Evolutionary conservation across 2,329 filamentous ascomycete genomes (phyloP).

Genomic region (Trichoderma oligosporum): DNA sequence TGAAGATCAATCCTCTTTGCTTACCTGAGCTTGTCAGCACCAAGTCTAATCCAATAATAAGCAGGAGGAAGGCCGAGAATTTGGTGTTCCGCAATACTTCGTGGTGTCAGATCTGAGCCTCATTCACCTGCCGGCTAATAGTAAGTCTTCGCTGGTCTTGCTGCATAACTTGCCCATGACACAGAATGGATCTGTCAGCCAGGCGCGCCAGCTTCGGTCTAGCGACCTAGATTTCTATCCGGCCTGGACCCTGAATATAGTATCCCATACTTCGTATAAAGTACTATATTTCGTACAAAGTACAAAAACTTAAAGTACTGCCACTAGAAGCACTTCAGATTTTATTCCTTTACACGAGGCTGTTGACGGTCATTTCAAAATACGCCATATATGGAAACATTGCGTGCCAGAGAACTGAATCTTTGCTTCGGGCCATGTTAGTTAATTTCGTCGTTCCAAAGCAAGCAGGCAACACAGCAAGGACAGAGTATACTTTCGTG

Average conservation of each 20-base stretch:
- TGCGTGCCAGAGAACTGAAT: background rate
- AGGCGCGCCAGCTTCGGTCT: background rate
- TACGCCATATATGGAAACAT: background rate
- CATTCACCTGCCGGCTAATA: background rate
- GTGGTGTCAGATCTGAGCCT: constrained; percentile 10
- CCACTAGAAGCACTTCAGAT: background rate
- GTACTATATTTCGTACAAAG: background rate
- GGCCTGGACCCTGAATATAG: background rate
- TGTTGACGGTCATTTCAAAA: background rate
- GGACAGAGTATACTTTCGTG: background rate
- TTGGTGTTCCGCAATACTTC: background rate
- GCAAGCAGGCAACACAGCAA: background rate
- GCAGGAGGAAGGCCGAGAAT: background rate
- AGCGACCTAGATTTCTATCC: background rate
- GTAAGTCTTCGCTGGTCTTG: constrained; percentile 7
- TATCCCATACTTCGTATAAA: background rate
- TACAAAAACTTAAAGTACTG: background rate
- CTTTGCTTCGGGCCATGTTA: background rate
- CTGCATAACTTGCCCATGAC: background rate
- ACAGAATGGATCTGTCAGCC: background rate
- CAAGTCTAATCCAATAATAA: background rate
- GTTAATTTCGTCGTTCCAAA: background rate
- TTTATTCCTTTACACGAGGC: background rate
- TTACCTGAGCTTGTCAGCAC: background rate
- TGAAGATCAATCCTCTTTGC: background rate